Percentiles rank a stretch among this genome's conserved stretches.
Conservation (phyloP, 2,329 filamentous ascomycete species). For the Botryosphaeria dothidea region DNA sequence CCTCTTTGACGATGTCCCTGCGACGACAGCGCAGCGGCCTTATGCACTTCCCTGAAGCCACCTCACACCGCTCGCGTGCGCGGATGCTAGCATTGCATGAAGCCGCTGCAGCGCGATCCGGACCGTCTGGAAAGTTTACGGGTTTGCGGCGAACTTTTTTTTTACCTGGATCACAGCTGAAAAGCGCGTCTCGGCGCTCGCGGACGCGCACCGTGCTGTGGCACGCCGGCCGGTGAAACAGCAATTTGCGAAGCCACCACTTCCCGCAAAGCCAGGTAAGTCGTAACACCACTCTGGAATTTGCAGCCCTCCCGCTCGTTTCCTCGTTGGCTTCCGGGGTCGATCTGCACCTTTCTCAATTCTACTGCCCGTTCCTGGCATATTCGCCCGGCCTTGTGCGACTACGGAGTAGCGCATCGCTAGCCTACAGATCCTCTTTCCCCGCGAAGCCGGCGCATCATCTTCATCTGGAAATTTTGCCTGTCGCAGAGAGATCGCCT, state of each 20-base stretch:
- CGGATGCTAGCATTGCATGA: slow-evolving; percentile 5
- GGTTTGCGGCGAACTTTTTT: slow-evolving; percentile 3
- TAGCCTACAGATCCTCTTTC: slow-evolving; percentile 18
- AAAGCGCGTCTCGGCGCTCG: slow-evolving; percentile 12
- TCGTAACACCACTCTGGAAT: slow-evolving; percentile 13
- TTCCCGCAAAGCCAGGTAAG: slow-evolving; percentile 9
- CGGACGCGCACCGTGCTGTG: slow-evolving; percentile 11
- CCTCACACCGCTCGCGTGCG: slow-evolving; percentile 18
- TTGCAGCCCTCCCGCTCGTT: not conserved
- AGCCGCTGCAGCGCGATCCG: slow-evolving; percentile 13
- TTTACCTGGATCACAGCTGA: slow-evolving; percentile 16
- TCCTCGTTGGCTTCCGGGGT: slow-evolving; percentile 2
- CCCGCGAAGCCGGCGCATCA: slow-evolving; percentile 17
- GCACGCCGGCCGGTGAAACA: slow-evolving; percentile 17
- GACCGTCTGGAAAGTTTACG: slow-evolving; percentile 13
- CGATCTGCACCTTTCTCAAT: slow-evolving; percentile 18
- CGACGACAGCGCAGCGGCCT: slow-evolving; percentile 16
- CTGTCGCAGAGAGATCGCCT: slow-evolving; percentile 18
- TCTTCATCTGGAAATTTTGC: slow-evolving; percentile 12
- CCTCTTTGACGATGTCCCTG: not conserved
- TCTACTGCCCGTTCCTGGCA: slow-evolving; percentile 18
- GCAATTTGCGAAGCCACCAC: slow-evolving; percentile 15
- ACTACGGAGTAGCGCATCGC: slow-evolving; percentile 16
- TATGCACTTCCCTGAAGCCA: slow-evolving; percentile 12
- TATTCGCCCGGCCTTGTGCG: slow-evolving; percentile 1